These are phyloP conservation scores for Ganoderma resinaceum DNA, from an alignment of 1,284 basidiomycete species.

Conservation along the genomic window DNA sequence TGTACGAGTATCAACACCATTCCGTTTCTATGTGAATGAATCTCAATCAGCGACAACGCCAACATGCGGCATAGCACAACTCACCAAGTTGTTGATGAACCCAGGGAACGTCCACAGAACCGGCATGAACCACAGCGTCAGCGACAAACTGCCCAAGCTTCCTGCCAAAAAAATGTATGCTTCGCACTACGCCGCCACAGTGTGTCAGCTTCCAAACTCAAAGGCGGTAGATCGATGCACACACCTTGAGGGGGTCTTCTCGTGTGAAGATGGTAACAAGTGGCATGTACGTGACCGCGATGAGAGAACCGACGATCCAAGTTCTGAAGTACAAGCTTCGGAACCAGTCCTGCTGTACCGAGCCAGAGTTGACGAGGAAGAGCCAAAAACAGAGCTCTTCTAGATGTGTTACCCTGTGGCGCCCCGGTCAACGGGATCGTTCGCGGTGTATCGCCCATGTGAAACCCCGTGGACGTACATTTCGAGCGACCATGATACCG, in stretches of 20 bases:
- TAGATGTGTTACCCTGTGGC: conserved; percentile 73
- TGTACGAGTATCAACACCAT: conserved; percentile 66
- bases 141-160: conserved; percentile 66
- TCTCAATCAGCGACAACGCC: conserved; percentile 6
- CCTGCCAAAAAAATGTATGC: conserved; percentile 73
- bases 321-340: conserved; percentile 71
- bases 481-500: conserved; percentile 73
- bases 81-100: conserved; percentile 67
- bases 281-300: conserved; percentile 74
- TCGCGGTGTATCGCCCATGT: neutral
- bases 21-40: conserved; percentile 46
- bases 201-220: neutral
- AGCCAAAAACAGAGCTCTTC: conserved; percentile 88
- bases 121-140: conserved; percentile 76
- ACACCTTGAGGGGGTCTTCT: conserved; percentile 61
- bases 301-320: conserved; percentile 68
- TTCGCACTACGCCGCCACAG: conserved; percentile 56
- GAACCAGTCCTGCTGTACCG: conserved; percentile 76
- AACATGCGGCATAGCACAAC: conserved; percentile 30
- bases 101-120: conserved; percentile 73
- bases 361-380: conserved; percentile 72
- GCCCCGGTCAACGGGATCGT: neutral
- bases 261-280: conserved; percentile 68
- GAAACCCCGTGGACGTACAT: conserved; percentile 55
- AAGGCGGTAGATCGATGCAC: conserved; percentile 27